phyloP scores from a whole-genome alignment of 305 asterid species.

The Solanum hybrid region DNA sequence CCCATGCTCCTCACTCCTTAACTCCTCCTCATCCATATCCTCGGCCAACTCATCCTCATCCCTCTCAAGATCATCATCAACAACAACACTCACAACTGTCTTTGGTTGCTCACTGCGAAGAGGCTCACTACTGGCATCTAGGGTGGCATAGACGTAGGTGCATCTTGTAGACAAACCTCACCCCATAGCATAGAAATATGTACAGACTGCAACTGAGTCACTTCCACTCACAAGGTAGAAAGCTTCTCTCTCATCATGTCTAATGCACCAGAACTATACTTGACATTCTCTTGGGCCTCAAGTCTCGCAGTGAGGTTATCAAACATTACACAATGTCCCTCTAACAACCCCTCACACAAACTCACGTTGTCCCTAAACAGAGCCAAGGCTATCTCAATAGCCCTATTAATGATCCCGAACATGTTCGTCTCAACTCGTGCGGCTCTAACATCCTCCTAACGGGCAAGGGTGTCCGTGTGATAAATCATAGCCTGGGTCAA shows the following conservation, averaged over 20 bases:
- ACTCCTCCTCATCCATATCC: background rate
- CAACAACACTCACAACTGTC: background rate
- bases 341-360: background rate
- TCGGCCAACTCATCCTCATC: background rate
- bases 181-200: background rate
- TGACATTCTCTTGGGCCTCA: background rate
- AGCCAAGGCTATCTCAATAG: background rate
- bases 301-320: background rate
- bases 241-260: background rate
- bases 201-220: background rate
- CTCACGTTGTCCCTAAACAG: background rate
- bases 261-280: background rate
- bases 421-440: background rate
- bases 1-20: background rate
- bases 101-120: background rate
- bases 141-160: background rate
- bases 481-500: background rate
- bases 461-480: background rate
- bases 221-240: background rate
- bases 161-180: background rate
- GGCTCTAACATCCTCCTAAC: background rate
- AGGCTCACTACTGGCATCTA: background rate
- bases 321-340: background rate
- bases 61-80: background rate
- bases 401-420: background rate